These are phyloP conservation scores for Angomonas deanei DNA, from an alignment of 208 protist species.

Conservation along the genomic window DNA sequence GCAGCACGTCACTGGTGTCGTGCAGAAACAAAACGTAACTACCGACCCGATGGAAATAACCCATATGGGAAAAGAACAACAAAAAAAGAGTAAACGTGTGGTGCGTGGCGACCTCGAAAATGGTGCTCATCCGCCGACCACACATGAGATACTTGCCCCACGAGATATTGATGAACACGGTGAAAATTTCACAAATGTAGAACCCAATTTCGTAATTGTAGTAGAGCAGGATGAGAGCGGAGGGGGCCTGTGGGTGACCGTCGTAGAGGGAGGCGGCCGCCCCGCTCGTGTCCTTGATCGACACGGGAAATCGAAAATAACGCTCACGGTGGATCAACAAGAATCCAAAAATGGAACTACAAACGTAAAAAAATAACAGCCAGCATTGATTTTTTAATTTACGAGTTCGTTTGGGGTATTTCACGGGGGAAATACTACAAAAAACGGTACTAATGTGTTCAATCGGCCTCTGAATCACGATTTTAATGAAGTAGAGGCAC, in stretches of 20 bases:
- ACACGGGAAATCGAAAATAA: constrained; percentile 1
- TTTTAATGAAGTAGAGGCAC: background rate
- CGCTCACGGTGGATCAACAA: background rate
- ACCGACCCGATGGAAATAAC: constrained; percentile 32
- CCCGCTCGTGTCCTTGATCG: background rate
- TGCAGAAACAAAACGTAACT: constrained; percentile 36
- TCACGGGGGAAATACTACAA: background rate
- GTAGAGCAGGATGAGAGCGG: constrained; percentile 15
- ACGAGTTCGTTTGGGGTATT: background rate
- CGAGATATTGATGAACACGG: constrained; percentile 18
- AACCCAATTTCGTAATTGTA: constrained; percentile 41
- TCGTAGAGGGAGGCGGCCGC: background rate
- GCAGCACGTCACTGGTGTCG: constrained; percentile 35
- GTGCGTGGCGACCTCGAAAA: constrained; percentile 27
- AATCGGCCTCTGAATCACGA: background rate
- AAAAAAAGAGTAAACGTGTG: constrained; percentile 34
- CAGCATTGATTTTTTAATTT: constrained; percentile 7
- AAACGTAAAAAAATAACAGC: background rate
- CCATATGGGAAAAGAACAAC: constrained; percentile 24
- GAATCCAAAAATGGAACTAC: background rate
- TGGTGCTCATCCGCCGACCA: background rate
- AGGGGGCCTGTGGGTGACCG: constrained; percentile 18
- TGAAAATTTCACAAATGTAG: constrained; percentile 26
- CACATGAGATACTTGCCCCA: constrained; percentile 17
- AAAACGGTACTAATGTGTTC: background rate